These are phyloP conservation scores for Xylariaceae sp. DNA, from an alignment of 2,329 filamentous ascomycete species.

Conservation along the genomic window DNA sequence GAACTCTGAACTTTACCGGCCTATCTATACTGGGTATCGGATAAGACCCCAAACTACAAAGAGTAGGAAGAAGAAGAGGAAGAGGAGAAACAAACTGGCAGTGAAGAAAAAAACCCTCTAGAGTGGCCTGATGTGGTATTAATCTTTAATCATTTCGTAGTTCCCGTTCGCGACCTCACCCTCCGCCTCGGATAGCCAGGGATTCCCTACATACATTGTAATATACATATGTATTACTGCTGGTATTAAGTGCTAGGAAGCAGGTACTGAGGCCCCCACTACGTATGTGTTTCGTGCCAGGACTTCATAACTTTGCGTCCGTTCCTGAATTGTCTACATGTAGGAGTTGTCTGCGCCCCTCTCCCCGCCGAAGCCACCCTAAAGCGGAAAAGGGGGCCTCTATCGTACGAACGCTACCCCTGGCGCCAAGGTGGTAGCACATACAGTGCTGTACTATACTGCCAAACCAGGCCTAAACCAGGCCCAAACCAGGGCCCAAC, in stretches of 20 bases:
- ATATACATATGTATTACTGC: no score
- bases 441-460: background rate
- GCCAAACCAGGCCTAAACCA: background rate
- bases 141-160: conserved; percentile 14
- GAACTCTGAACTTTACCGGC: no score
- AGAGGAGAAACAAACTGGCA: no score
- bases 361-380: conserved; percentile 25
- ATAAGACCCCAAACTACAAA: no score
- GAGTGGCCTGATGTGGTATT: background rate
- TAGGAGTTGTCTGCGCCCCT: conserved; percentile 27
- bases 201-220: conserved; percentile 4
- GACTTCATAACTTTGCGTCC: conserved; percentile 9
- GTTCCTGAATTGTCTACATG: conserved; percentile 34
- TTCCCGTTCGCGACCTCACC: conserved; percentile 12
- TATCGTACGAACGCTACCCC: no score
- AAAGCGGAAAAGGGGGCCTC: conserved; percentile 25
- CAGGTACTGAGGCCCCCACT: no score
- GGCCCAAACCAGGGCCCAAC: background rate
- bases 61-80: no score
- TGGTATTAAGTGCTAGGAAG: no score
- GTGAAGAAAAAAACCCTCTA: background rate
- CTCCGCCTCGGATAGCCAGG: conserved; percentile 1
- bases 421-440: conserved; percentile 19
- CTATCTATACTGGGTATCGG: no score
- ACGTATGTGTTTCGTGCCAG: no score